These are phyloP conservation scores for Sporothrix euskadiensis DNA, from an alignment of 2,329 filamentous ascomycete genomes.

Conservation along the genomic window DNA sequence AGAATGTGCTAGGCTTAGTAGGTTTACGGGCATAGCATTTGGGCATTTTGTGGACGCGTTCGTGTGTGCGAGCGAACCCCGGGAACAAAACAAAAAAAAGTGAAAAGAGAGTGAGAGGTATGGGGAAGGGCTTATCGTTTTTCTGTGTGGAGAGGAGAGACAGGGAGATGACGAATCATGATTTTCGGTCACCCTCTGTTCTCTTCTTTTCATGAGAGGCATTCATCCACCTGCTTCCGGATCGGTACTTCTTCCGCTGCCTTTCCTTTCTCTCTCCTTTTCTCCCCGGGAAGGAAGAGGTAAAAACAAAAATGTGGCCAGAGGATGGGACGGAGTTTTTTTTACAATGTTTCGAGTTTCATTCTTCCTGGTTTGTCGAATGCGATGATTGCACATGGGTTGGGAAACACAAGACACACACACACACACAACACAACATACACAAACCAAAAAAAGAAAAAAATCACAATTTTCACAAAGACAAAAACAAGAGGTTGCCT, in stretches of 20 bases:
- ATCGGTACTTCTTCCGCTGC: not conserved
- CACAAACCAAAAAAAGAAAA: slow-evolving; percentile 24
- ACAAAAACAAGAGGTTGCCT: not conserved
- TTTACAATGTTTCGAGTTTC: slow-evolving; percentile 24
- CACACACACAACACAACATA: slow-evolving; percentile 14
- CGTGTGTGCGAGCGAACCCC: slow-evolving; percentile 16
- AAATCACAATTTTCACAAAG: slow-evolving; percentile 24
- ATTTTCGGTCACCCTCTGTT: not conserved
- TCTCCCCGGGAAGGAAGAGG: not conserved
- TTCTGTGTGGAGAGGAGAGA: not conserved
- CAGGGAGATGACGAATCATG: not conserved
- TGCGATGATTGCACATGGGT: slow-evolving; percentile 28
- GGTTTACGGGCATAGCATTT: slow-evolving; percentile 11
- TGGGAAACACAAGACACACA: slow-evolving; percentile 15
- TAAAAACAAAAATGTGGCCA: slow-evolving; percentile 9
- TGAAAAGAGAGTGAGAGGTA: not conserved
- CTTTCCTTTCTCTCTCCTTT: not conserved
- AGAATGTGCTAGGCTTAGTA: slow-evolving; percentile 1
- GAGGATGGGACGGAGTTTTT: slow-evolving; percentile 23
- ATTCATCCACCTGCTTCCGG: not conserved
- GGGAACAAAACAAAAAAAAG: not conserved
- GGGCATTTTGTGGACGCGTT: slow-evolving; percentile 17
- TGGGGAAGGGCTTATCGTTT: not conserved
- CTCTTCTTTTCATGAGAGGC: not conserved
- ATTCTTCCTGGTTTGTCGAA: slow-evolving; percentile 28